Conservation (phyloP, 495 filamentous ascomycete species). For the Amorphotheca resinae region DNA sequence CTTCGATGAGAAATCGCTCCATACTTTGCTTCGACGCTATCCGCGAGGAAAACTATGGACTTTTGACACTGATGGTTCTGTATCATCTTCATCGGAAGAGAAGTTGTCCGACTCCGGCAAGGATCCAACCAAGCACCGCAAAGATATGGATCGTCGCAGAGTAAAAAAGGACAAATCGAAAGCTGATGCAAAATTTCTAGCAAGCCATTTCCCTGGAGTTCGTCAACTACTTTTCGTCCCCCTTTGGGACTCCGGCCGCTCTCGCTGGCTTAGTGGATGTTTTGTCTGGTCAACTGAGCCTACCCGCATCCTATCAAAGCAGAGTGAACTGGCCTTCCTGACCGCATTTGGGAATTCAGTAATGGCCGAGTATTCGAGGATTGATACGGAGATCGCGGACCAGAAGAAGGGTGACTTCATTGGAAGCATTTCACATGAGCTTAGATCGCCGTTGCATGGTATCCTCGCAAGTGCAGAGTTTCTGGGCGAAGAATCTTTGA, state of each 20-base stretch:
- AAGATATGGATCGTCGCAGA: conserved; percentile 5
- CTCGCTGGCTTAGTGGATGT: conserved; percentile 56
- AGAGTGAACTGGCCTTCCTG: conserved; percentile 31
- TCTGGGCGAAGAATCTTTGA: conserved; percentile 18
- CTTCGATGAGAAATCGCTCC: conserved; percentile 13
- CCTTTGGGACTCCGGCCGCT: conserved; percentile 54
- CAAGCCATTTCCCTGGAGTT: conserved; percentile 33
- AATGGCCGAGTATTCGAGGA: conserved; percentile 44
- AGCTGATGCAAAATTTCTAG: conserved; percentile 14
- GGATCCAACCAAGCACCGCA: background rate
- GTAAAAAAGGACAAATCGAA: conserved; percentile 6
- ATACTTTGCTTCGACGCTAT: conserved; percentile 41
- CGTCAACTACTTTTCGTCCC: conserved; percentile 46
- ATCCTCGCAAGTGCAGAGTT: conserved; percentile 28
- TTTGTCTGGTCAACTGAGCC: conserved; percentile 47
- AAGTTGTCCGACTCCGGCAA: conserved; percentile 1
- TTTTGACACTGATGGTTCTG: conserved; percentile 33
- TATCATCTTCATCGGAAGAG: conserved; percentile 17
- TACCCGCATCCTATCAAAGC: conserved; percentile 32
- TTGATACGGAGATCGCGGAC: conserved; percentile 33
- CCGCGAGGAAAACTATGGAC: conserved; percentile 47
- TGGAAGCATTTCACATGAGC: conserved; percentile 28
- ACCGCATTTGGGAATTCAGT: conserved; percentile 46
- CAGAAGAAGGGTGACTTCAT: conserved; percentile 32
- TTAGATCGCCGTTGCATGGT: conserved; percentile 28